Base-by-base conservation (phyloP, 352 stramenopile genomes). In the Pythium grandisporangium region DNA sequence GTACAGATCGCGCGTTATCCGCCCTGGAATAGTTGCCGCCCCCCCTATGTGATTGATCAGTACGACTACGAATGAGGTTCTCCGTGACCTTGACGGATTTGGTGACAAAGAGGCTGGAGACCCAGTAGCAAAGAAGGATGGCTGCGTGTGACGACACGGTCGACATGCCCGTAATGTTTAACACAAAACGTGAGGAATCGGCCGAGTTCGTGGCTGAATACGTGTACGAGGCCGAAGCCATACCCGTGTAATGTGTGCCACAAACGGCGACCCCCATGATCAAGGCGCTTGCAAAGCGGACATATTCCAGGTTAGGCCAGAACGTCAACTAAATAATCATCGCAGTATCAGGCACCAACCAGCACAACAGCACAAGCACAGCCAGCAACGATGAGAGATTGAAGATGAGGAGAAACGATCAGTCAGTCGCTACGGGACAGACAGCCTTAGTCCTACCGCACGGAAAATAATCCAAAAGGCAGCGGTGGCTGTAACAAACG, bases 381-480 rank as follows among this genome's bases (percentile, higher is more conserved):
- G n/a, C n/a, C n/a, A n/a, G n/a, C n/a, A n/a, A n/a, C n/a, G n/a
- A n/a, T n/a, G n/a, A n/a, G n/a, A n/a, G n/a, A n/a, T n/a, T n/a
- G n/a, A n/a, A n/a, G n/a, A n/a, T n/a, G n/a, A 2, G 42, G 32
- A 19, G 33, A 36, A 51, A 30, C 25, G 30, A 21, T 32, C 20
- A 24, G 2, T 3, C n/a, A 1, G 19, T 36, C n/a, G 33, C 32
- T 48, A 27, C 20, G 30, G 30, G 22, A 6, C 65, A 32, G 14
- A 14, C 10, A 32, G 27, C 14, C 14, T 32, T 8, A 12, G 43
- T 7, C 48, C 19, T 59, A 80, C 70, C 37, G 55, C 67, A 40
- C 72, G 72, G 34, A 83, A 85, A 6, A 85, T 33, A 41, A 83
- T 85, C 72, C 70, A 85, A 32, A 85, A 85, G 7, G 70, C 70